Percentiles rank a stretch among this genome's conserved stretches.
Conservation (phyloP, 202 grass and related monocot species). For the Carex arenaria region DNA sequence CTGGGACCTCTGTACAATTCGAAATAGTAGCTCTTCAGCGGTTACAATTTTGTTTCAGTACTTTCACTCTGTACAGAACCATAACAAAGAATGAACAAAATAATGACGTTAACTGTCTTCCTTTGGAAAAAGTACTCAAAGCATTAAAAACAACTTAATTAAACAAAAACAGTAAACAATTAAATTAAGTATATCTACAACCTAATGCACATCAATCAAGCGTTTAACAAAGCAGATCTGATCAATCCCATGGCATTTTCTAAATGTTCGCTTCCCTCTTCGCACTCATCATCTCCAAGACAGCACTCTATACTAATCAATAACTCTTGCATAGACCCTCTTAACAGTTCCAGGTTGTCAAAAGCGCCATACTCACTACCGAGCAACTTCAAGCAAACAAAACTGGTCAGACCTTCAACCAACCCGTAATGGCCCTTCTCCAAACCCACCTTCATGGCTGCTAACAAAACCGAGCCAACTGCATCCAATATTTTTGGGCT, state of each 20-base stretch:
- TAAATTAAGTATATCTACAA: background rate
- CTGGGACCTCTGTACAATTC: background rate
- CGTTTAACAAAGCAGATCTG: slow-evolving; percentile 42
- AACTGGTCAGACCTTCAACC: slow-evolving; percentile 50
- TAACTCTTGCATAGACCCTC: slow-evolving; percentile 36
- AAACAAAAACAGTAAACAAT: slow-evolving; percentile 4
- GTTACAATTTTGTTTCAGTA: background rate
- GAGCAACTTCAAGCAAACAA: slow-evolving; percentile 64
- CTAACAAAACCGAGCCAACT: slow-evolving; percentile 41
- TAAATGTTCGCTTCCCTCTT: slow-evolving; percentile 38
- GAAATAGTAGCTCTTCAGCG: background rate
- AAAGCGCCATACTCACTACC: slow-evolving; percentile 5
- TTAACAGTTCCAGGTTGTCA: slow-evolving; percentile 39
- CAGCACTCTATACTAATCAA: slow-evolving; percentile 40
- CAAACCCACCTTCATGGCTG: slow-evolving; percentile 25
- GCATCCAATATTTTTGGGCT: slow-evolving; percentile 58
- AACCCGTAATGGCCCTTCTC: slow-evolving; percentile 36
- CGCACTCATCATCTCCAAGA: slow-evolving; percentile 29
- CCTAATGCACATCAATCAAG: slow-evolving; percentile 21
- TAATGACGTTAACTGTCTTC: background rate
- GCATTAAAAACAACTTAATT: background rate
- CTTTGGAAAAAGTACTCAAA: background rate
- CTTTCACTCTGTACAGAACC: background rate
- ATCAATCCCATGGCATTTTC: slow-evolving; percentile 54
- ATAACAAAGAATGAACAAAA: background rate